A percentile compares a stretch with the other conserved stretches of the same genome.
phyloP scores from a whole-genome alignment of 75 land plant species.

The Sequoia sempervirens region DNA sequence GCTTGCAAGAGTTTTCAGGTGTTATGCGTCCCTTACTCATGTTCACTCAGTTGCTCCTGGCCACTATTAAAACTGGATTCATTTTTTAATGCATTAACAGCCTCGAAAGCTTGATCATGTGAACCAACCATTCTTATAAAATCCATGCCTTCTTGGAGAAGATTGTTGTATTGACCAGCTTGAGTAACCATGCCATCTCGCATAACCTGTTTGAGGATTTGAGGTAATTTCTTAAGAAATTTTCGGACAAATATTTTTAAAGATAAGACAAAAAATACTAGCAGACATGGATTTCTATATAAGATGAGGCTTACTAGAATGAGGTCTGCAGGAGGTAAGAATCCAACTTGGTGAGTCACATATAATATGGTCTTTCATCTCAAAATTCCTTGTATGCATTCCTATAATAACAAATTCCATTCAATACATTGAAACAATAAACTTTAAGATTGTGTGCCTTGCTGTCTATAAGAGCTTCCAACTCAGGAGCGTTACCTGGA shows the following conservation, averaged over 20 bases:
- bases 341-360: constrained; percentile 87
- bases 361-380: constrained; percentile 61
- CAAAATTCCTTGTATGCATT: constrained; percentile 59
- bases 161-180: constrained; percentile 56
- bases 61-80: not conserved
- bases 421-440: not conserved
- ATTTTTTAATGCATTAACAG: constrained; percentile 22
- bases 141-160: constrained; percentile 56
- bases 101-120: constrained; percentile 53
- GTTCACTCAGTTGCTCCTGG: not conserved
- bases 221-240: not conserved
- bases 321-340: constrained; percentile 45
- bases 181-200: constrained; percentile 65
- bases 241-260: not conserved
- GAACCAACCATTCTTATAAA: constrained; percentile 66
- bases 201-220: constrained; percentile 56
- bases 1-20: not conserved
- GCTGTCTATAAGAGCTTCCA: not conserved
- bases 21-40: not conserved
- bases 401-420: constrained; percentile 33
- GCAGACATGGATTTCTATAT: not conserved
- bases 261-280: not conserved
- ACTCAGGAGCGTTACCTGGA: not conserved
- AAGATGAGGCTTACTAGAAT: constrained; percentile 35
- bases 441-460: not conserved